phyloP scores from a whole-genome alignment of 2,329 filamentous ascomycete genomes.

The Aspergillus pseudotamarii region DNA sequence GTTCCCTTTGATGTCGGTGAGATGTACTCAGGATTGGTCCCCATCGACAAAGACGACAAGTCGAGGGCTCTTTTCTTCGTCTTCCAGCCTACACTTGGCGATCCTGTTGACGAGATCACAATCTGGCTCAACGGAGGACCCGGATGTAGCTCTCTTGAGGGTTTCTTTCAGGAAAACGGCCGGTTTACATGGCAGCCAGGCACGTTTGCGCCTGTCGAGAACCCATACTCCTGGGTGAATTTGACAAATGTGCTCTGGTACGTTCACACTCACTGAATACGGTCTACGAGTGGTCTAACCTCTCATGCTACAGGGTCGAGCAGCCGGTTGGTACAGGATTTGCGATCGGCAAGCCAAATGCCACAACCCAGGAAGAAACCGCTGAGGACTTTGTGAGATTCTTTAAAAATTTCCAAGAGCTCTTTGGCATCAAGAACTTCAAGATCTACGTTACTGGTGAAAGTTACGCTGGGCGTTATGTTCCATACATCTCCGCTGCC shows the following conservation, averaged over 20 bases:
- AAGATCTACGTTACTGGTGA: conserved; percentile 76
- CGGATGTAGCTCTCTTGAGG: conserved; percentile 62
- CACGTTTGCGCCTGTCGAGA: conserved; percentile 64
- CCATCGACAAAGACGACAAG: conserved; percentile 51
- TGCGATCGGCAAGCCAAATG: conserved; percentile 64
- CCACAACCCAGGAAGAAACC: conserved; percentile 67
- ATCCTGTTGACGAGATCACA: conserved; percentile 28
- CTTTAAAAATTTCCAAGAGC: conserved; percentile 73
- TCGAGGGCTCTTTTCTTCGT: conserved; percentile 55
- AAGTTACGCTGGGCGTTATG: conserved; percentile 68
- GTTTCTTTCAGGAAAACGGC: conserved; percentile 74
- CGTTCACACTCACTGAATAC: background rate
- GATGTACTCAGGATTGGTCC: conserved; percentile 52
- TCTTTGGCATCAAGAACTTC: conserved; percentile 66
- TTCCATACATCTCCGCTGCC: conserved; percentile 72
- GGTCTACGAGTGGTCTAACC: background rate
- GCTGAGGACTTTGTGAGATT: conserved; percentile 75
- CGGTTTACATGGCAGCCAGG: conserved; percentile 72
- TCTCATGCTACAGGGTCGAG: conserved; percentile 35
- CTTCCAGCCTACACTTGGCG: conserved; percentile 41
- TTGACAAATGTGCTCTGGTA: conserved; percentile 70
- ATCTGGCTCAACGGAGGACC: conserved; percentile 55
- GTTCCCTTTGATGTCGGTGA: conserved; percentile 67
- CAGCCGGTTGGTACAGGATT: conserved; percentile 64
- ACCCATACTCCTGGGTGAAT: conserved; percentile 71